phyloP scores from a whole-genome alignment of 1,284 basidiomycete species.

The Sporisorium scitamineum region DNA sequence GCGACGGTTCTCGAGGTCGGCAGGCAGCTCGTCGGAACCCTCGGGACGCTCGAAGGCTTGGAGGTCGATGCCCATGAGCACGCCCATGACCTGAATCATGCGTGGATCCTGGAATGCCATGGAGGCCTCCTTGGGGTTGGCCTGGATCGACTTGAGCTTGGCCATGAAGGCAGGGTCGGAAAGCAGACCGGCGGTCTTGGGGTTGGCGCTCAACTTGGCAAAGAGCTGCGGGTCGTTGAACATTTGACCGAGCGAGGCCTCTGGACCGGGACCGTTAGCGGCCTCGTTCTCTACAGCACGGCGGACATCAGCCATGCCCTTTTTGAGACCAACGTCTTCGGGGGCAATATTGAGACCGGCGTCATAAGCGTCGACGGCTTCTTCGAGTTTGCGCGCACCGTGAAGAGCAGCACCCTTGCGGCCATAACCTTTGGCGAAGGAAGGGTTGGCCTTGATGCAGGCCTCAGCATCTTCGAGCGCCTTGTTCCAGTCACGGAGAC shows the following conservation, averaged over 20 bases:
- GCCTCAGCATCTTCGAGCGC: slow-evolving; percentile 90
- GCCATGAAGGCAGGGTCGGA: slow-evolving; percentile 78
- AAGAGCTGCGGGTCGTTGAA: slow-evolving; percentile 87
- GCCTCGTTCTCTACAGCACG: slow-evolving; percentile 67
- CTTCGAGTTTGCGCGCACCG: slow-evolving; percentile 81
- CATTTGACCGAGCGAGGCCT: slow-evolving; percentile 79
- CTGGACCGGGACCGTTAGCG: slow-evolving; percentile 67
- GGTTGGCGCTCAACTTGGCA: slow-evolving; percentile 85
- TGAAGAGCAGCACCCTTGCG: slow-evolving; percentile 96
- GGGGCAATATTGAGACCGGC: slow-evolving; percentile 81
- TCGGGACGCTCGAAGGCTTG: slow-evolving; percentile 86
- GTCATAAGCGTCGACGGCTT: slow-evolving; percentile 85
- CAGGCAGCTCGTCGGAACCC: slow-evolving; percentile 83
- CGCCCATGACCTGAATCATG: slow-evolving; percentile 91
- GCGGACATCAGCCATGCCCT: slow-evolving; percentile 77
- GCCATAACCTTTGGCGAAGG: slow-evolving; percentile 91
- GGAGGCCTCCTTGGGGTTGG: slow-evolving; percentile 64
- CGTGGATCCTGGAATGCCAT: slow-evolving; percentile 81
- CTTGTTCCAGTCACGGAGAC: slow-evolving; percentile 80
- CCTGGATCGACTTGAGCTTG: slow-evolving; percentile 69
- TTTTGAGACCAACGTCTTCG: slow-evolving; percentile 82
- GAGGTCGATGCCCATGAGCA: slow-evolving; percentile 92
- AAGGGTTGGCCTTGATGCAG: slow-evolving; percentile 80
- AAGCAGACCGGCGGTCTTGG: slow-evolving; percentile 84
- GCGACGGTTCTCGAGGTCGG: slow-evolving; percentile 71